Conservation (phyloP, 2,329 filamentous ascomycete genomes). For the Xylariaceae sp. region DNA sequence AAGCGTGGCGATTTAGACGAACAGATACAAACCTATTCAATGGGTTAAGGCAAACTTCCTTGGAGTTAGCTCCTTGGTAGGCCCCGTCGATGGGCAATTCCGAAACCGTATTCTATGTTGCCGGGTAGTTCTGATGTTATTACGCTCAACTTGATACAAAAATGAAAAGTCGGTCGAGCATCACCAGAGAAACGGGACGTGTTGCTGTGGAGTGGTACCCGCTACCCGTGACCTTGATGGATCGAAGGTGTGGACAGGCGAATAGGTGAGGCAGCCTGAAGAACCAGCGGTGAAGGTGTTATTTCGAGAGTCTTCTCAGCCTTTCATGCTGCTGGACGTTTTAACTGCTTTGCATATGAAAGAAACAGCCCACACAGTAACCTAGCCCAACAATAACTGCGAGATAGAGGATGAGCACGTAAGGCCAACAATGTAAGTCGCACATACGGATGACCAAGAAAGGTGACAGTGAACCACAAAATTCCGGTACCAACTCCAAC, state of each 20-base stretch:
- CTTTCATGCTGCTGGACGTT: background rate
- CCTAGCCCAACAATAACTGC: constrained; percentile 9
- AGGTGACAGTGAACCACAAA: background rate
- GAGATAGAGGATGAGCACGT: background rate
- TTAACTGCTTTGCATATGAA: constrained; percentile 22
- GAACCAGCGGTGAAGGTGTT: constrained; percentile 31
- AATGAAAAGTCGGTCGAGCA: constrained; percentile 35
- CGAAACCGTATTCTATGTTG: constrained; percentile 17
- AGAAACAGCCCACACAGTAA: constrained; percentile 21
- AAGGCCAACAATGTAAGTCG: background rate
- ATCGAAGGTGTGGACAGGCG: constrained; percentile 21
- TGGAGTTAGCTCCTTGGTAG: background rate
- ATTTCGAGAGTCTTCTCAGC: constrained; percentile 9
- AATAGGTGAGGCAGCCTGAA: constrained; percentile 21
- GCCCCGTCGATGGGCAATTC: constrained; percentile 6
- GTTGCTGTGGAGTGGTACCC: constrained; percentile 28
- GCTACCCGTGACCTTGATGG: constrained; percentile 20
- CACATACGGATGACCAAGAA: background rate
- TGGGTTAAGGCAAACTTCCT: constrained; percentile 1
- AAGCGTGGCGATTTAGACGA: constrained; percentile 23
- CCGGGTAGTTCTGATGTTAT: constrained; percentile 1
- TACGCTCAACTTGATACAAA: constrained; percentile 8
- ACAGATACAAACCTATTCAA: constrained; percentile 9
- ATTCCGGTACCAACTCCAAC: constrained; percentile 9
- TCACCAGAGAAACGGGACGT: constrained; percentile 28